Conservation (phyloP, 768 basidiomycete genomes). For the Boletus rubroflammeus region DNA sequence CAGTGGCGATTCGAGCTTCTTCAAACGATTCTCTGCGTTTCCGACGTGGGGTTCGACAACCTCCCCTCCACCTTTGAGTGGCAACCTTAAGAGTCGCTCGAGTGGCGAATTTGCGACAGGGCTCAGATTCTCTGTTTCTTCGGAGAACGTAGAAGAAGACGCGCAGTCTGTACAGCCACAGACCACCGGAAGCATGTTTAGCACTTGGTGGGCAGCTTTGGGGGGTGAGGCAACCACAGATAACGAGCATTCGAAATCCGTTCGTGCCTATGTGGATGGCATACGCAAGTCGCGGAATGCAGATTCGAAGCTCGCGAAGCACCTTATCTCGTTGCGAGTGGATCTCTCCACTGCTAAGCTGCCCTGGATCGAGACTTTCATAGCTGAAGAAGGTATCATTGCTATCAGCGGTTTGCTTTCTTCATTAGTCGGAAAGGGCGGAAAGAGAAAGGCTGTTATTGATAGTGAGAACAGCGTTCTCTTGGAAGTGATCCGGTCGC, state of each 20-base stretch:
- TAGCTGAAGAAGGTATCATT: constrained; percentile 60
- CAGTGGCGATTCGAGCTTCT: constrained; percentile 65
- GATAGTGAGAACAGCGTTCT: constrained; percentile 69
- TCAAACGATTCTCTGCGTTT: constrained; percentile 62
- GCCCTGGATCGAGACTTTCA: constrained; percentile 75
- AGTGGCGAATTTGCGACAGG: constrained; percentile 37
- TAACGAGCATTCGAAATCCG: constrained; percentile 44
- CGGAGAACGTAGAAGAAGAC: constrained; percentile 28
- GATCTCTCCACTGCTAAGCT: constrained; percentile 82
- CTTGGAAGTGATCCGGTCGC: constrained; percentile 72
- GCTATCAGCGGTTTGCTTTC: constrained; percentile 56
- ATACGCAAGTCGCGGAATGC: constrained; percentile 51
- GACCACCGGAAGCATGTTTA: constrained; percentile 72
- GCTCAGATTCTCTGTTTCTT: constrained; percentile 22
- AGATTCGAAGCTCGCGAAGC: constrained; percentile 65
- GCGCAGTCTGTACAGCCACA: constrained; percentile 53
- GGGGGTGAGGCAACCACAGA: constrained; percentile 43
- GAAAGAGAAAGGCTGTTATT: constrained; percentile 54
- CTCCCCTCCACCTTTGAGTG: constrained; percentile 33
- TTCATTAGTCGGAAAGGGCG: constrained; percentile 60
- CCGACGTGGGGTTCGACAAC: constrained; percentile 51
- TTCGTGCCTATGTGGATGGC: constrained; percentile 61
- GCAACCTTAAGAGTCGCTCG: constrained; percentile 31
- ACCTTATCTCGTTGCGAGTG: constrained; percentile 78
- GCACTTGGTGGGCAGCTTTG: constrained; percentile 71